A percentile compares a stretch with the other conserved stretches of the same genome.
These are phyloP conservation scores for Triangularia verruculosa DNA, from an alignment of 2,329 filamentous ascomycete species.

Conservation along the genomic window DNA sequence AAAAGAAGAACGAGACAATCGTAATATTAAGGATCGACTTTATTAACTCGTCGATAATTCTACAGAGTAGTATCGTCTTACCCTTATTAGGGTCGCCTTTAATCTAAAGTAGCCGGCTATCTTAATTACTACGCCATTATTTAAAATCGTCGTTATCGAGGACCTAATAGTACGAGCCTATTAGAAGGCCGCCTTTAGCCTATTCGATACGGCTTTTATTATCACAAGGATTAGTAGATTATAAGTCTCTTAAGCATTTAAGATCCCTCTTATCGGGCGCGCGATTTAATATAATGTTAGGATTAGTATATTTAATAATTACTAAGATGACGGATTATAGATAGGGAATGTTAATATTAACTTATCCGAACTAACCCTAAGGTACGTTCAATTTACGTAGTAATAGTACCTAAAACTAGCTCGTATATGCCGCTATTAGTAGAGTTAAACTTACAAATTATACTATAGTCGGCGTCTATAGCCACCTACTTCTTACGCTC, in stretches of 20 bases:
- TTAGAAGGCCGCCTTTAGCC: constrained; percentile 34
- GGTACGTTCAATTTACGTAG: background rate
- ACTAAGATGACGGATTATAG: too few relatives aligned
- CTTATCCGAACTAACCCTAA: background rate
- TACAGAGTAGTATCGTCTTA: constrained; percentile 42
- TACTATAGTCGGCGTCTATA: too few relatives aligned
- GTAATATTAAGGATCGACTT: background rate
- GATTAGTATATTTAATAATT: too few relatives aligned
- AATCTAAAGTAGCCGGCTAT: constrained; percentile 33
- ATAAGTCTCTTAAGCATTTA: background rate
- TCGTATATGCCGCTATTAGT: too few relatives aligned
- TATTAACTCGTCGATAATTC: constrained; percentile 33
- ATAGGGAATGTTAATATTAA: too few relatives aligned
- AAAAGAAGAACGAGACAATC: constrained; percentile 32
- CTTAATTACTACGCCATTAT: constrained; percentile 25
- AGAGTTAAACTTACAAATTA: too few relatives aligned
- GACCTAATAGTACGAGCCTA: constrained; percentile 37
- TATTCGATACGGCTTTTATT: constrained; percentile 31
- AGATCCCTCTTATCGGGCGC: background rate
- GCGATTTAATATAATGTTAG: too few relatives aligned
- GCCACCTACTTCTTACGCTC: too few relatives aligned
- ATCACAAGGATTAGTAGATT: background rate
- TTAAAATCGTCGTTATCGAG: constrained; percentile 30
- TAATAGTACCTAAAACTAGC: background rate
- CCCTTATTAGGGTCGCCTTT: too few relatives aligned